Percentiles rank a stretch among this genome's conserved stretches.
phyloP scores from a whole-genome alignment of 192 early-diverging fungal species.

The Helicostylum pulchrum region DNA sequence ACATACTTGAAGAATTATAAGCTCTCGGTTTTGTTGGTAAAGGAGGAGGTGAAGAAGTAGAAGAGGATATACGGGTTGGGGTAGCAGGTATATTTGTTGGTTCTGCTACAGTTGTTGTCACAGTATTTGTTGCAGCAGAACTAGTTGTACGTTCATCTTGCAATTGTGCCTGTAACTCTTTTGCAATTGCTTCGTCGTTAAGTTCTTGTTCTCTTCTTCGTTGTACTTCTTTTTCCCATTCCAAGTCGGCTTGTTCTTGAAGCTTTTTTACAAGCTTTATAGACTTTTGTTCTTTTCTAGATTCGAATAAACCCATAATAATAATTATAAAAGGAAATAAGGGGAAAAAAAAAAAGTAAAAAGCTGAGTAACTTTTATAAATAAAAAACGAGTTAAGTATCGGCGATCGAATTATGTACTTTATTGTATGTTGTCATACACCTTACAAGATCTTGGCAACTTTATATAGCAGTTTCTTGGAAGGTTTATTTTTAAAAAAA shows the following conservation, averaged over 20 bases:
- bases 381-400: neutral
- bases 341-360: neutral
- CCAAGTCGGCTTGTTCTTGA: constrained; percentile 7
- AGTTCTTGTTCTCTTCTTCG: constrained; percentile 11
- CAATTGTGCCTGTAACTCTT: constrained; percentile 12
- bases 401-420: neutral
- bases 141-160: neutral
- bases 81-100: neutral
- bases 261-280: constrained; percentile 6
- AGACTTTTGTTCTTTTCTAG: constrained; percentile 16
- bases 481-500: too few species aligned
- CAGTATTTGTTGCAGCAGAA: neutral
- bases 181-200: constrained; percentile 12
- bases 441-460: too few species aligned
- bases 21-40: constrained; percentile 10
- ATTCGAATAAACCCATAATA: constrained; percentile 1
- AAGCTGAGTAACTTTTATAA: neutral
- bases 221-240: constrained; percentile 6
- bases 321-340: neutral
- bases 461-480: too few species aligned
- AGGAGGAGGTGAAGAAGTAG: constrained; percentile 2
- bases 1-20: neutral
- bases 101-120: neutral
- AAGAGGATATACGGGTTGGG: neutral
- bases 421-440: too few species aligned